Conservation (phyloP, 164 flowering plant species). For the Stephania yunnanensis region DNA sequence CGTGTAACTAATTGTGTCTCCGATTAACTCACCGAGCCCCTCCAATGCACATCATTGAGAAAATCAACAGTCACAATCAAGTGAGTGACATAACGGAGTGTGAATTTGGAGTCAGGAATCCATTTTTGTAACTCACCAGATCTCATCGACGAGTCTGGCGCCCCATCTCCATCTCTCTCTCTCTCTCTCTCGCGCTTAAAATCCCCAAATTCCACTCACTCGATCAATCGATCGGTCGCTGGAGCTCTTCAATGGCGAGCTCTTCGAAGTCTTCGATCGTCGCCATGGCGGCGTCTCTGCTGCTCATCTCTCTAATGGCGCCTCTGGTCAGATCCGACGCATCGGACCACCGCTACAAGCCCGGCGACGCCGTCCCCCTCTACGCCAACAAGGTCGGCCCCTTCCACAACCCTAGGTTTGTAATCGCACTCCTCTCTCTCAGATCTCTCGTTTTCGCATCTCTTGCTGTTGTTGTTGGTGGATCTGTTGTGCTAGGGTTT, state of each 20-base stretch:
- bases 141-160: neutral
- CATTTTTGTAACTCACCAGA: neutral
- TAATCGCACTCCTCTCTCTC: neutral
- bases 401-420: conserved; percentile 45
- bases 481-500: too few relatives aligned
- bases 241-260: conserved; percentile 16
- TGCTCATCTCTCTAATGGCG: conserved; percentile 13
- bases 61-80: too few relatives aligned
- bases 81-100: too few relatives aligned
- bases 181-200: neutral
- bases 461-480: neutral
- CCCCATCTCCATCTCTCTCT: neutral
- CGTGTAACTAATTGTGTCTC: neutral
- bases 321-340: conserved; percentile 38
- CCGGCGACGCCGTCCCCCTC: conserved; percentile 53
- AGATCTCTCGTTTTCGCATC: neutral
- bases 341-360: conserved; percentile 54
- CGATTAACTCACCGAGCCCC: too few relatives aligned
- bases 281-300: conserved; percentile 9
- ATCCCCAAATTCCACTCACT: neutral
- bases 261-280: neutral
- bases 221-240: neutral
- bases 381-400: conserved; percentile 78
- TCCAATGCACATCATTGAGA: too few relatives aligned
- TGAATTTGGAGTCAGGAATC: neutral